Evolutionary conservation across 2,329 filamentous ascomycete species (phyloP), one percentile per base, ranked within the genome.

Genomic region (Xylaria sp.): DNA sequence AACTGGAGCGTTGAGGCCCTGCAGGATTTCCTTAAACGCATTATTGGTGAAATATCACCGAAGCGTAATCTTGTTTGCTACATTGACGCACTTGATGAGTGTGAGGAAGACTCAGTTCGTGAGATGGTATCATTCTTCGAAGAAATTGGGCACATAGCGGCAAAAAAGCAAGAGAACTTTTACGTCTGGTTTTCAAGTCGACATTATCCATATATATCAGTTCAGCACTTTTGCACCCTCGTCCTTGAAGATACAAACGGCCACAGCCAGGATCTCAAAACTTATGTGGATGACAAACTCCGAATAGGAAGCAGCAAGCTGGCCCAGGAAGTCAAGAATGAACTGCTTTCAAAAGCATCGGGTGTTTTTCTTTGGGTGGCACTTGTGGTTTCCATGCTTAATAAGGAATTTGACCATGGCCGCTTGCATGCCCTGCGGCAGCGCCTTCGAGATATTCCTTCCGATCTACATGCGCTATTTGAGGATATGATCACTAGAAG

Each of bases 131-230:
- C 28, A 6, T 66, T 59, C 43, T 69, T 69, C 15, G 48, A 63
- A n/a, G 15, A 59, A 7, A n/a, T 72, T 9, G 57, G 58, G n/a
- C 23, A 65, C 15, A 15, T 7, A 13, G 41, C 43, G 2, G 5
- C 53, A 1, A 9, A n/a, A 1, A n/a, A 18, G 9, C 10, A 25
- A 0, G 9, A 36, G n/a, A 41, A 57, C 18, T 23, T 70, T 6
- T 59, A 55, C 8, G 34, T 72, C 3, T 72, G 66, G 43, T 72
- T 72, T 36, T 69, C 69, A 3, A 72, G 71, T 58, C 76, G 85
- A 23, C 39, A 0, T 81, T 84, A 43, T 85, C 85, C 32, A 83
- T 83, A 0, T 62, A 81, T 7, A 48, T 28, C 20, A 6, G 20
- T 48, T 8, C 23, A 28, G 25, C 25, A 48, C 25, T 23, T 10